Percentiles rank a stretch among this genome's conserved stretches.
Evolutionary conservation across 352 stramenopile species (phyloP).

Genomic region (Saprolegnia parasitica): DNA sequence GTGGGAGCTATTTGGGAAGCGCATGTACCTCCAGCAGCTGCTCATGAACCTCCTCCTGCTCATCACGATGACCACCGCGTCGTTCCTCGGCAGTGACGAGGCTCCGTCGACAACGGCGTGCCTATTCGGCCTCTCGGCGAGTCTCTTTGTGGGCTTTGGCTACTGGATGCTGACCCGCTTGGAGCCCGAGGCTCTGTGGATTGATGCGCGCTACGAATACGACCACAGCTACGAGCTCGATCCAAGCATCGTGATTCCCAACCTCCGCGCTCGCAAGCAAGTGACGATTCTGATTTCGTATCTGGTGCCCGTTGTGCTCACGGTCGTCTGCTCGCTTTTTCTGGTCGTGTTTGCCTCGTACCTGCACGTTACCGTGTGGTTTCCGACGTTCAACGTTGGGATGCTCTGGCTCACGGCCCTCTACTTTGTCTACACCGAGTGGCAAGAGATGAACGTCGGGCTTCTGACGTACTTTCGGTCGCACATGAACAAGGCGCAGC

Average conservation of each 20-base stretch:
- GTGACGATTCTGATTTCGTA: too few relatives aligned
- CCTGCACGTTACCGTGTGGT: too few relatives aligned
- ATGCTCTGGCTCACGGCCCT: not conserved
- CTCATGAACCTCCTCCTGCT: slow-evolving; percentile 11
- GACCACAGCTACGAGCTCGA: too few relatives aligned
- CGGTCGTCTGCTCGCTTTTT: too few relatives aligned
- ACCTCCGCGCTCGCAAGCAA: too few relatives aligned
- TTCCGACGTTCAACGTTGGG: not conserved
- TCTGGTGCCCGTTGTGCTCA: too few relatives aligned
- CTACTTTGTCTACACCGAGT: slow-evolving; percentile 15
- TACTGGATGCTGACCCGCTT: not conserved
- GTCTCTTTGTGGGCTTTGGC: not conserved
- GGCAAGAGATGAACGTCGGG: not conserved
- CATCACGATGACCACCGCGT: not conserved
- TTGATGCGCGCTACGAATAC: too few relatives aligned
- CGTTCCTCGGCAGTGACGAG: not conserved
- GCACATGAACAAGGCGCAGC: slow-evolving; percentile 17
- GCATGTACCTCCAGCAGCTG: slow-evolving; percentile 15
- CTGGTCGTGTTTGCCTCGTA: too few relatives aligned
- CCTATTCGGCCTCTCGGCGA: not conserved
- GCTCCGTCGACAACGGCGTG: not conserved
- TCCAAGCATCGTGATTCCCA: too few relatives aligned
- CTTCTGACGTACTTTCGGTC: not conserved
- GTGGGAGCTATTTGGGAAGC: slow-evolving; percentile 17
- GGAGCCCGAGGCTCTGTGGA: too few relatives aligned